A percentile compares a stretch with the other conserved stretches of the same genome.
These are phyloP conservation scores for Phaseolus lunatus DNA, from an alignment of 306 rosid species.

Conservation along the genomic window DNA sequence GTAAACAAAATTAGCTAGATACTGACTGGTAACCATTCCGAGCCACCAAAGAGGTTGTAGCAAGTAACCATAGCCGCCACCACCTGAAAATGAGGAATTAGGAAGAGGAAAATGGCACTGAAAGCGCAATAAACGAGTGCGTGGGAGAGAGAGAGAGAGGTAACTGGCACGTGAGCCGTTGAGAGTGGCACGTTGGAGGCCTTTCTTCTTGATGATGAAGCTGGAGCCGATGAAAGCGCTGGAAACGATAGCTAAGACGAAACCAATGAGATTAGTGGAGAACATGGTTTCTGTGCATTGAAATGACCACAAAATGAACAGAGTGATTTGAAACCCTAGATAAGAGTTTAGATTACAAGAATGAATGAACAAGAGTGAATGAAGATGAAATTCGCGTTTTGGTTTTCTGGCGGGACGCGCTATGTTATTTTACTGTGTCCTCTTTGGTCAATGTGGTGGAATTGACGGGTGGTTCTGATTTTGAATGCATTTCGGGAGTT, in stretches of 20 bases:
- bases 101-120: background rate
- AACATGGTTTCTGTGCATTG: slow-evolving; percentile 38
- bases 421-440: background rate
- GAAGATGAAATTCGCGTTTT: background rate
- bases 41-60: slow-evolving; percentile 91
- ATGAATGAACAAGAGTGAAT: too few relatives aligned
- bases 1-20: background rate
- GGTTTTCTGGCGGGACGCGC: background rate
- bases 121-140: background rate
- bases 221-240: slow-evolving; percentile 89
- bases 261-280: slow-evolving; percentile 74
- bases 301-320: background rate
- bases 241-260: slow-evolving; percentile 71
- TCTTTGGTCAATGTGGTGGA: background rate
- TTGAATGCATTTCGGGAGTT: background rate
- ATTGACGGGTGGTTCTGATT: background rate
- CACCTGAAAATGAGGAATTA: slow-evolving; percentile 51
- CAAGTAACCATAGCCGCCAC: slow-evolving; percentile 88
- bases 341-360: background rate
- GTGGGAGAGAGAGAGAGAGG: background rate
- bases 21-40: slow-evolving; percentile 89
- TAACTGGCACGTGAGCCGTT: slow-evolving; percentile 72
- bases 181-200: slow-evolving; percentile 72
- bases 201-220: too few relatives aligned
- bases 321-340: background rate